phyloP scores from a whole-genome alignment of 805 yeast genomes.

The Lipomyces yamadae region DNA sequence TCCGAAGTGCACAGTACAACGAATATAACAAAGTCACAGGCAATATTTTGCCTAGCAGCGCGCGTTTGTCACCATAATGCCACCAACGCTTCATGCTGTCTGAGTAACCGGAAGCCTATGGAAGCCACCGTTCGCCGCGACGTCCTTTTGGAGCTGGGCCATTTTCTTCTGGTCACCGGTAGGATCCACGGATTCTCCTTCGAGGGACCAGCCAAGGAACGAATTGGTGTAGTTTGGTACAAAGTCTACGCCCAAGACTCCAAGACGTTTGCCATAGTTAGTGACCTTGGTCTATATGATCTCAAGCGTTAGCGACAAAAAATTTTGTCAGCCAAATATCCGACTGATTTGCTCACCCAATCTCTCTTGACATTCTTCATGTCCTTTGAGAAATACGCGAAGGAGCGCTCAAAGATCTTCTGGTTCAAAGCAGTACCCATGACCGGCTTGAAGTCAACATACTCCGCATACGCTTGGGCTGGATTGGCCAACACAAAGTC shows the following conservation, averaged over 20 bases:
- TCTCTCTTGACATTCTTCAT: conserved; percentile 60
- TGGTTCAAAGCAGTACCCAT: conserved; percentile 50
- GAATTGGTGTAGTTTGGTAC: conserved; percentile 58
- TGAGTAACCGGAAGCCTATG: neutral
- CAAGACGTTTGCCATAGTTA: conserved; percentile 59
- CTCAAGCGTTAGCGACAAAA: conserved; percentile 1
- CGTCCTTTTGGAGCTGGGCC: conserved; percentile 38
- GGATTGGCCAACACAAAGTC: conserved; percentile 55
- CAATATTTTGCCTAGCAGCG: no score
- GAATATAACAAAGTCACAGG: no score
- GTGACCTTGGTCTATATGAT: conserved; percentile 51
- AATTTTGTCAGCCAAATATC: neutral
- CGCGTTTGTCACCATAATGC: no score
- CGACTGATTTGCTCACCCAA: conserved; percentile 46
- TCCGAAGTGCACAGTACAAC: no score
- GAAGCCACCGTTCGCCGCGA: conserved; percentile 20
- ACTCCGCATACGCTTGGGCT: conserved; percentile 54
- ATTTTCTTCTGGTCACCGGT: conserved; percentile 55
- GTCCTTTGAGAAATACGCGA: conserved; percentile 59
- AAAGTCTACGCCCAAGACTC: conserved; percentile 57
- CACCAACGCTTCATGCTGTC: no score
- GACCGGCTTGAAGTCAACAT: conserved; percentile 55
- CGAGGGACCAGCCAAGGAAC: conserved; percentile 57
- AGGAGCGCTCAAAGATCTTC: conserved; percentile 59
- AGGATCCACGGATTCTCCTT: conserved; percentile 55